These are phyloP conservation scores for Hypoxylon sp. DNA, from an alignment of 2,329 filamentous ascomycete species.

Conservation along the genomic window DNA sequence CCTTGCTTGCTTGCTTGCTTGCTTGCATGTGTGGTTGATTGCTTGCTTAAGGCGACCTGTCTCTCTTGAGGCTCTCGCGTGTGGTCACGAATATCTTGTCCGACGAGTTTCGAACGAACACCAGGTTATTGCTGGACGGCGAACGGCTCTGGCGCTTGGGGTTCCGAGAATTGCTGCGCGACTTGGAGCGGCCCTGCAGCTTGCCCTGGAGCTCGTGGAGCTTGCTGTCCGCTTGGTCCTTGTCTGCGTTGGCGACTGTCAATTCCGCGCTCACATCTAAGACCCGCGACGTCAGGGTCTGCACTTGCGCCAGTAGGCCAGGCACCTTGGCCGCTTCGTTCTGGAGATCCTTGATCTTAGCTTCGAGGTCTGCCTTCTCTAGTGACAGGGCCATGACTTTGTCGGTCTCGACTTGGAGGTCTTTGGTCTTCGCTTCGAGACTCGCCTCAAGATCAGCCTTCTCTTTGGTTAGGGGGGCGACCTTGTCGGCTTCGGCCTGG, in stretches of 20 bases:
- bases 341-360: constrained; percentile 44
- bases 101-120: constrained; percentile 50
- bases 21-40: not conserved
- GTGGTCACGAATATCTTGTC: constrained; percentile 52
- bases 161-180: constrained; percentile 50
- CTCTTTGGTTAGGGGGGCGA: constrained; percentile 39
- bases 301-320: constrained; percentile 46
- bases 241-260: constrained; percentile 29
- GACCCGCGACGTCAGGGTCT: constrained; percentile 40
- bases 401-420: constrained; percentile 37
- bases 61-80: constrained; percentile 48
- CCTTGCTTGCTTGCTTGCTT: not conserved
- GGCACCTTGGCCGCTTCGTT: constrained; percentile 46
- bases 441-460: constrained; percentile 47
- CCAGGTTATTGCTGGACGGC: constrained; percentile 46
- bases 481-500: constrained; percentile 46
- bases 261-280: constrained; percentile 36
- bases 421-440: constrained; percentile 35
- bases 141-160: constrained; percentile 50
- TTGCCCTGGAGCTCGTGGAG: constrained; percentile 40
- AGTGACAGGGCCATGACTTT: constrained; percentile 37
- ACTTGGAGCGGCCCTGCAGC: constrained; percentile 39
- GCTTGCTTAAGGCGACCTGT: constrained; percentile 37
- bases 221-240: constrained; percentile 39
- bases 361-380: constrained; percentile 47